A percentile compares a stretch with the other conserved stretches of the same genome.
Conservation (phyloP, 495 filamentous ascomycete species). For the Tetracladium marchalianum region DNA sequence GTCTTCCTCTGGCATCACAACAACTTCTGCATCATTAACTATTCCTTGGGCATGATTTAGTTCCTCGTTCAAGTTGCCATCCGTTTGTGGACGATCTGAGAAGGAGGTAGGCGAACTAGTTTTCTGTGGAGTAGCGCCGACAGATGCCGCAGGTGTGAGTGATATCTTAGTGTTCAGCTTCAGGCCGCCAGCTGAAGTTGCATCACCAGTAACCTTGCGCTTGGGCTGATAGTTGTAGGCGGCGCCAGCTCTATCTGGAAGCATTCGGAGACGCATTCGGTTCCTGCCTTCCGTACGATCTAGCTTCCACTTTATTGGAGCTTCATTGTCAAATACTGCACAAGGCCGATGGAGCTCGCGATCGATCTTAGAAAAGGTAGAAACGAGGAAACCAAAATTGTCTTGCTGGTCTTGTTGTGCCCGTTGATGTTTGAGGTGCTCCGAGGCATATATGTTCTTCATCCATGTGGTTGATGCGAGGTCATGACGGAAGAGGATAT, state of each 20-base stretch:
- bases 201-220: slow-evolving; percentile 37
- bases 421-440: slow-evolving; percentile 83
- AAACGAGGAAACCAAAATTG: slow-evolving; percentile 61
- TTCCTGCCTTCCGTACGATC: slow-evolving; percentile 94
- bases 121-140: background rate
- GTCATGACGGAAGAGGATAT: slow-evolving; percentile 66
- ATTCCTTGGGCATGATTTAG: slow-evolving; percentile 6
- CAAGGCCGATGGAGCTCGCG: slow-evolving; percentile 64
- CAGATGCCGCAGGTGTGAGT: slow-evolving; percentile 3
- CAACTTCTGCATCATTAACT: slow-evolving; percentile 23
- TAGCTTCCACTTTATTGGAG: slow-evolving; percentile 70
- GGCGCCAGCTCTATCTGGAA: slow-evolving; percentile 53
- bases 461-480: slow-evolving; percentile 81
- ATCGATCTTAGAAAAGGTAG: slow-evolving; percentile 63
- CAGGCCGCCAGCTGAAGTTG: slow-evolving; percentile 16
- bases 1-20: slow-evolving; percentile 61
- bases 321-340: slow-evolving; percentile 61
- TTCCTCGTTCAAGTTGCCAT: slow-evolving; percentile 2
- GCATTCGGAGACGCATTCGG: slow-evolving; percentile 80
- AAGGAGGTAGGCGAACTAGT: background rate
- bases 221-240: slow-evolving; percentile 79
- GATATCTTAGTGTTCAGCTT: slow-evolving; percentile 33
- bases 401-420: slow-evolving; percentile 87
- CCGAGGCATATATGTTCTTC: slow-evolving; percentile 85
- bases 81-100: slow-evolving; percentile 11